Evolutionary conservation across 1,284 basidiomycete species (phyloP), one percentile per base, ranked within the genome.

Genomic region (Cryptococcus wingfieldii): DNA sequence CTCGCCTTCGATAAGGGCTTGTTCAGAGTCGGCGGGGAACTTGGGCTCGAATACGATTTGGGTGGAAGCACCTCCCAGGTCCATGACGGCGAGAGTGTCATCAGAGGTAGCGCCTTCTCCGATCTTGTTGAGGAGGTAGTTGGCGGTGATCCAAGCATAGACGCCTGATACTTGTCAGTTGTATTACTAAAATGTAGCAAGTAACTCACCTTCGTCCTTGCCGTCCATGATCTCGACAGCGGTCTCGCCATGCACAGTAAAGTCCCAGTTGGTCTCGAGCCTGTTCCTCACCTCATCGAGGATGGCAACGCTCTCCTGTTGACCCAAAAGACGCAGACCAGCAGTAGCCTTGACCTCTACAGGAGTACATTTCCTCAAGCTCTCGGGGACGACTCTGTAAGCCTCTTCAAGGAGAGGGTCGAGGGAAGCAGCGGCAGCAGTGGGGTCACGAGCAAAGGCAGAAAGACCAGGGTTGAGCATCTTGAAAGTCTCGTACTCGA

Each of bases 71-170:
- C 96, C 95, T 10, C 95, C 96, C 48, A 98, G 84, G 72, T 98
- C 95, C 63, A 98, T 86, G 47, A 97, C 91, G 18, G 94, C 95
- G 59, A 90, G 90, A n/a, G 90, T 86, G 47, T 75, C 75, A 53
- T 79, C 80, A 7, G 79, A 78, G 28, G 77, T 77, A 37, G 76
- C 62, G 53, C 80, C 81, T 37, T 82, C 80, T 18, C 85, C 82
- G 64, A 95, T 85, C 47, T 86, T 85, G 51, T 82, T 82, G 49
- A 94, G 79, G 38, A 95, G 81, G 77, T 97, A 98, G 78, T 98
- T 98, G 61, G 90, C 90, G 12, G 94, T 97, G 69, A 98, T 93
- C 95, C 95, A 98, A 18, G 94, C 93, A 74, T 90, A 98, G 27
- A 98, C 92, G 46, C 76, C 74, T 76, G 57, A 16, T 5, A 16